Percentiles rank a stretch among this genome's conserved stretches.
phyloP scores from a whole-genome alignment of 1,139 yeast species.

The Kurtzmaniella quercitrusa region DNA sequence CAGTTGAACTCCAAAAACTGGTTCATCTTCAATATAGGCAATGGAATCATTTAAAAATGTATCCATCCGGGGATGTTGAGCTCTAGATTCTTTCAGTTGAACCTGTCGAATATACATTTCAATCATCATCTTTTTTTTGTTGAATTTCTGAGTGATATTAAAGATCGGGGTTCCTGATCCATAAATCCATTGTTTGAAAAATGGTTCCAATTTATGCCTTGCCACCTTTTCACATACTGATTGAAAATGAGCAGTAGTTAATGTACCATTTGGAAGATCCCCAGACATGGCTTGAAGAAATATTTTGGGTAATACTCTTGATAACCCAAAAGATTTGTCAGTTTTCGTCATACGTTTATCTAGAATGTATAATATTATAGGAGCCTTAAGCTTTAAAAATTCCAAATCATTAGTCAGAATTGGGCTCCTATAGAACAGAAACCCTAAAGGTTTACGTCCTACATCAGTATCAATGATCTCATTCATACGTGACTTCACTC shows the following conservation, averaged over 20 bases:
- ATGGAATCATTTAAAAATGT: slow-evolving; percentile 47
- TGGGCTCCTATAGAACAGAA: slow-evolving; percentile 64
- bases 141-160: slow-evolving; percentile 84
- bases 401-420: slow-evolving; percentile 55
- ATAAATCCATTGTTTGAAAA: slow-evolving; percentile 91
- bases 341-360: slow-evolving; percentile 95
- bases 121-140: slow-evolving; percentile 87
- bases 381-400: slow-evolving; percentile 75
- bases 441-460: slow-evolving; percentile 70
- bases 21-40: slow-evolving; percentile 37
- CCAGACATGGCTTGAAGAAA: slow-evolving; percentile 96
- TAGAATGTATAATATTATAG: slow-evolving; percentile 75
- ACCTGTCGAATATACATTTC: slow-evolving; percentile 94
- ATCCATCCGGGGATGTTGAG: slow-evolving; percentile 28
- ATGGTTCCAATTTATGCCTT: slow-evolving; percentile 74
- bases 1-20: slow-evolving; percentile 35
- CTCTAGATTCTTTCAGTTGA: slow-evolving; percentile 57
- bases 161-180: slow-evolving; percentile 89
- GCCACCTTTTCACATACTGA: slow-evolving; percentile 92
- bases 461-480: slow-evolving; percentile 68
- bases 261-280: slow-evolving; percentile 72
- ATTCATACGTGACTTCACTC: slow-evolving; percentile 63
- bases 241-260: slow-evolving; percentile 83
- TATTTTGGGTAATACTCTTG: slow-evolving; percentile 86
- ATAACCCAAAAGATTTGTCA: slow-evolving; percentile 87